Base-by-base conservation (phyloP, 306 rosid species). In the Quercus berberidifolia region DNA sequence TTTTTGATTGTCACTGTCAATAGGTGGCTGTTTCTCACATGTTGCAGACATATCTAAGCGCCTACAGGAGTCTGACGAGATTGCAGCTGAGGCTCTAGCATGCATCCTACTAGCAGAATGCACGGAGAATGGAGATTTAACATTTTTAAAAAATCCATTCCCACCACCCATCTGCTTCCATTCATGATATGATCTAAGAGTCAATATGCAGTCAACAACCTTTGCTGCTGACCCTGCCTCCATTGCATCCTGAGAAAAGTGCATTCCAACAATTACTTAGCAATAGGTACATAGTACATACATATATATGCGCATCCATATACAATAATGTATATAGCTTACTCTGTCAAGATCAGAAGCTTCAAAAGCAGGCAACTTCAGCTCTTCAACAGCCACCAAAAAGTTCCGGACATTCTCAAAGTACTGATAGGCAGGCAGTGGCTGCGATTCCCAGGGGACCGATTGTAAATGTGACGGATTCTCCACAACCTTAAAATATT, bases 281-380 rank as follows among this genome's bases (percentile, higher is more conserved):
- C 86, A 77, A 81, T 5, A 57, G 70, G 65, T 20, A 41, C 52
- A 57, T 64, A 58, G 75, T 26, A 35, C 72, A 31, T 33, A 75
- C 56, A 23, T 59, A 71, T 64, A 77, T 19, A 46, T 76, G 73
- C 17, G 20, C 31, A 73, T 18, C 69, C 76, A 67, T 31, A 79
- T 7, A 75, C 43, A 77, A 60, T 35, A 28, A 20, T 28, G 11
- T 76, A 30, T 31, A 76, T 12, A 56, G 33, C 79, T 54, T 87
- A 95, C 99, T 92, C 92, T 87, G 82, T 92, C 99, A 14, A 95
- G 90, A 84, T 91, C 98, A 81, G 95, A 95, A 76, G 98, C 97
- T 80, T 95, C 97, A 82, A 95, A 95, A 69, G 97, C 91, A 54
- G 97, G 94, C 38, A 95, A 80, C 88, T 89, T 91, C 73, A 95